Evolutionary conservation across 1,284 basidiomycete species (phyloP), one percentile per base, ranked within the genome.

Genomic region (Irpex sp.): DNA sequence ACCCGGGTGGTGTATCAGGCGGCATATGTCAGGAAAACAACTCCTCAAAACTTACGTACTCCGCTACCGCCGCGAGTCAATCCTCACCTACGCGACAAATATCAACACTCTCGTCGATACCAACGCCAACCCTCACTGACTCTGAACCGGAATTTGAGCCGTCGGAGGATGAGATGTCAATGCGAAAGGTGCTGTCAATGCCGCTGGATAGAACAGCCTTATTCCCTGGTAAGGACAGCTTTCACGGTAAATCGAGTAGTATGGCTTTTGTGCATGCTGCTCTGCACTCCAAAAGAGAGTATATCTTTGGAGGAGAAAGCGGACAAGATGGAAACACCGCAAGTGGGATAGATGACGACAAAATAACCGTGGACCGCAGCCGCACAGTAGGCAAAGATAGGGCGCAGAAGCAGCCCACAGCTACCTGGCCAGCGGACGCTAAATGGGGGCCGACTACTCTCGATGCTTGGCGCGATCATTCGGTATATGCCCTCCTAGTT

Each of bases 181-280:
- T 15, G 40, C 8, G 40, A 9, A 44, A 44, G 40, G 15, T 44
- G 8, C 8, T 44, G 40, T 11, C 15, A 15, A 15, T 15, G 15
- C 40, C 11, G 15, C 15, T 44, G 8, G 40, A 9, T 44, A 9
- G 40, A 9, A 11, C 40, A 15, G 11, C 40, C 8, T 44, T 44
- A 44, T 44, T 44, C 15, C 40, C 8, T 44, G 40, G 40, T 44
- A 44, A 9, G 15, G 15, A 44, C 40, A 44, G 40, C 40, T 44
- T 11, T 15, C 40, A 44, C 11, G 80, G 80, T 59, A 79, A 80
- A 66, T 78, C 79, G 0, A 81, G 79, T 34, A 76, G 78, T 2
- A 74, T 78, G 2, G 76, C 76, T 56, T 73, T 82, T n/a, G 71
- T 82, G 56, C 73, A 75, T 40, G 72, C 76, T 5, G 77, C 81